Conservation (phyloP, 1,139 yeast genomes). For the Taphrina pruni region DNA sequence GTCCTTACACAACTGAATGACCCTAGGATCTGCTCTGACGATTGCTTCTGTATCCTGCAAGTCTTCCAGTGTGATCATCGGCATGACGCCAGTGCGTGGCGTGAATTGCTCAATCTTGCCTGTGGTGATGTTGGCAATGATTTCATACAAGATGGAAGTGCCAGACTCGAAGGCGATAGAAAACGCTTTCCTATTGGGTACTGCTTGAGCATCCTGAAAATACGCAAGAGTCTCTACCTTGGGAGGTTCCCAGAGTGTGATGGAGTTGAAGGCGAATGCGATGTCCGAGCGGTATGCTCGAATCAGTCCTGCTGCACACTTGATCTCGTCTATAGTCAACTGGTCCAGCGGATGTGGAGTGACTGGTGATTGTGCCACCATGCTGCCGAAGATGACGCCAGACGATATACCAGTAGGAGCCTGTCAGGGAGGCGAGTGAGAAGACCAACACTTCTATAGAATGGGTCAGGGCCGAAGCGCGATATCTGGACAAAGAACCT, state of each 20-base stretch:
- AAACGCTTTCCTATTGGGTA: conserved; percentile 71
- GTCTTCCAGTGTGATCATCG: conserved; percentile 74
- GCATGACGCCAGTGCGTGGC: conserved; percentile 60
- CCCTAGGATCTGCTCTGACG: conserved; percentile 70
- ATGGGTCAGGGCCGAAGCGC: too few species aligned
- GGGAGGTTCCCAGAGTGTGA: conserved; percentile 73
- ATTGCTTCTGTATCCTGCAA: conserved; percentile 67
- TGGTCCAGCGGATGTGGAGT: conserved; percentile 72
- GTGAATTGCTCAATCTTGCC: conserved; percentile 56
- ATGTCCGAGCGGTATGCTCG: conserved; percentile 59
- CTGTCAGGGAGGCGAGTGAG: too few species aligned
- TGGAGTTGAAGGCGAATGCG: conserved; percentile 65
- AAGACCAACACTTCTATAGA: too few species aligned
- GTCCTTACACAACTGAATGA: conserved; percentile 72
- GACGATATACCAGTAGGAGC: too few species aligned
- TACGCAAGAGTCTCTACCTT: conserved; percentile 67
- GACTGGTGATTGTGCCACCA: conserved; percentile 7
- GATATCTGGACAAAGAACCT: too few species aligned
- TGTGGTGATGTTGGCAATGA: conserved; percentile 61
- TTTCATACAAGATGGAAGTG: conserved; percentile 69
- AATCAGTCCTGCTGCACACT: conserved; percentile 57
- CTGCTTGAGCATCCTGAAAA: conserved; percentile 64
- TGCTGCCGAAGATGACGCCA: neutral
- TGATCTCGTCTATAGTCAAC: conserved; percentile 63
- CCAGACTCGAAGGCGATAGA: conserved; percentile 68